These are phyloP conservation scores for Epichloe uncinata DNA, from an alignment of 2,329 filamentous ascomycete species.

Conservation along the genomic window DNA sequence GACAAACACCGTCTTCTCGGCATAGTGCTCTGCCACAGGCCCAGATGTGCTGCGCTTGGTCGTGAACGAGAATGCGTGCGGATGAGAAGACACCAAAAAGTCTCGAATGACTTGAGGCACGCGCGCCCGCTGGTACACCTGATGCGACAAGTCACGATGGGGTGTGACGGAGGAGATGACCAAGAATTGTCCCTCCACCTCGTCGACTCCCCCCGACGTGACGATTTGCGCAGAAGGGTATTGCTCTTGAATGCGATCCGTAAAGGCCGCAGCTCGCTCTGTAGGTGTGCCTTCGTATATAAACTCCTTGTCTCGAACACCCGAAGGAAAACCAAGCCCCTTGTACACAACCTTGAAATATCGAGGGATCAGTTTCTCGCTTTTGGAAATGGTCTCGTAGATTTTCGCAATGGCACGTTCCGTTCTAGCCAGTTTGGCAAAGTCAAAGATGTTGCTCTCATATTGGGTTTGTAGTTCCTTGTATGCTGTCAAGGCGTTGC, in stretches of 20 bases:
- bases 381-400: slow-evolving; percentile 76
- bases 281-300: slow-evolving; percentile 72
- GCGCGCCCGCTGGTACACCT: slow-evolving; percentile 77
- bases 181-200: slow-evolving; percentile 82
- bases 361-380: slow-evolving; percentile 62
- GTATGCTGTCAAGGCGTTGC: slow-evolving; percentile 75
- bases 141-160: slow-evolving; percentile 69
- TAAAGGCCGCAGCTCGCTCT: slow-evolving; percentile 70
- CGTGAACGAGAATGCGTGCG: slow-evolving; percentile 67
- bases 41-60: slow-evolving; percentile 57
- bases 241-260: slow-evolving; percentile 82
- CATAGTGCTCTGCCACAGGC: slow-evolving; percentile 57
- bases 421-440: slow-evolving; percentile 76
- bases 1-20: slow-evolving; percentile 74
- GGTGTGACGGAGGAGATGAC: slow-evolving; percentile 70
- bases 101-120: slow-evolving; percentile 76
- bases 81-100: slow-evolving; percentile 65
- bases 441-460: slow-evolving; percentile 80
- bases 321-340: slow-evolving; percentile 74
- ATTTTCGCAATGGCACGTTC: slow-evolving; percentile 86
- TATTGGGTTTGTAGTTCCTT: slow-evolving; percentile 87
- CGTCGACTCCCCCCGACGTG: slow-evolving; percentile 53
- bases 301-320: slow-evolving; percentile 77
- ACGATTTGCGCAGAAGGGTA: slow-evolving; percentile 78
- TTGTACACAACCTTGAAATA: slow-evolving; percentile 89